Base-by-base conservation (phyloP, 495 filamentous ascomycete genomes). In the Pyrenopolyporus hunteri region DNA sequence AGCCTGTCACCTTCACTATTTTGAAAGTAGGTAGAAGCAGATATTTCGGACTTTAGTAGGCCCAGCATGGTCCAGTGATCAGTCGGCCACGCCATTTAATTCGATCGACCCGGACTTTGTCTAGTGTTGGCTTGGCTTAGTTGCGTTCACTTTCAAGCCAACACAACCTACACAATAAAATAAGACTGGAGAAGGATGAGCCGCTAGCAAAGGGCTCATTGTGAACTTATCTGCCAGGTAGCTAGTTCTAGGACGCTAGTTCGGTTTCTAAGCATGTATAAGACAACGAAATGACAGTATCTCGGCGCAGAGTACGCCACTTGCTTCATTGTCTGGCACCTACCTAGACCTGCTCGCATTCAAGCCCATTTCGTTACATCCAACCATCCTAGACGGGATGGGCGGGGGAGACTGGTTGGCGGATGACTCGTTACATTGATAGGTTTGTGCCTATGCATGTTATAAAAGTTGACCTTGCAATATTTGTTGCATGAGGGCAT, bases 311-410 rank as follows among this genome's bases (percentile, higher is more conserved):
- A n/a, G n/a, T n/a, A n/a, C n/a, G n/a, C n/a, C n/a, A n/a, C n/a
- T n/a, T n/a, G n/a, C n/a, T n/a, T n/a, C n/a, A n/a, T n/a, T n/a
- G n/a, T n/a, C n/a, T n/a, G n/a, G n/a, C n/a, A n/a, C n/a, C n/a
- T n/a, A n/a, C n/a, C n/a, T n/a, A n/a, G n/a, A n/a, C n/a, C n/a
- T n/a, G 36, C 36, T 19, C 36, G 17, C 36, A 40, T 40, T 40
- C 36, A 40, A 40, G 36, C 16, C 22, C 17, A n/a, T 40, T 32
- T 56, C 31, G 51, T 56, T 57, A 49, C 59, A 63, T 57, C 45
- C 19, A 40, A 40, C 11, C 28, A 29, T 33, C 46, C 32, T 14
- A 46, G 42, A 57, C 53, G 54, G 25, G 42, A 17, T 31, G 44
- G 42, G 14, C 57, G 57, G 39, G 52, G 53, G 40, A 51, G 48